A percentile compares a stretch with the other conserved stretches of the same genome.
Evolutionary conservation across 2,329 filamentous ascomycete species (phyloP).

Genomic region (Fusarium buharicum): DNA sequence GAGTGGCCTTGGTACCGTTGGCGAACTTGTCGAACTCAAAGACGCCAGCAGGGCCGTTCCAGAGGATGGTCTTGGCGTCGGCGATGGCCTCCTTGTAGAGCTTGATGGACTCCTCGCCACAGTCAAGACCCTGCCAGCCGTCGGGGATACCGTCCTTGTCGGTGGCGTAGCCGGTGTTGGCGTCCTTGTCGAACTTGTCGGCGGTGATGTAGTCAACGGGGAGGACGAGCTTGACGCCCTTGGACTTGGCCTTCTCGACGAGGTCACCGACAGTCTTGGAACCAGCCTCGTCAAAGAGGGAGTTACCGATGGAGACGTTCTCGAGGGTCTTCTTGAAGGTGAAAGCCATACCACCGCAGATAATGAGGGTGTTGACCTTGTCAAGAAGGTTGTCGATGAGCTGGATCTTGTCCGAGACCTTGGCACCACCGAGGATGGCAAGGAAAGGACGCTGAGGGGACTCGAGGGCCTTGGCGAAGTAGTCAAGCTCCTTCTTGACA

Average conservation of each 20-base stretch:
- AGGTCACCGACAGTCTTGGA: slow-evolving; percentile 89
- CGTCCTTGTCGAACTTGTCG: slow-evolving; percentile 92
- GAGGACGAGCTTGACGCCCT: slow-evolving; percentile 94
- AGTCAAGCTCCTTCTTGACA: slow-evolving; percentile 99
- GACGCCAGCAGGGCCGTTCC: slow-evolving; percentile 97
- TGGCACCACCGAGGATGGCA: slow-evolving; percentile 96
- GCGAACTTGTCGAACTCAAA: slow-evolving; percentile 98
- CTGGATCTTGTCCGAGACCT: slow-evolving; percentile 99
- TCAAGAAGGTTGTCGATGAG: slow-evolving; percentile 98
- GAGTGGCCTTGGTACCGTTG: slow-evolving; percentile 88
- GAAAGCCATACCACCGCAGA: slow-evolving; percentile 98
- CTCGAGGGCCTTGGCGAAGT: slow-evolving; percentile 98
- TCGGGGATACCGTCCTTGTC: slow-evolving; percentile 92
- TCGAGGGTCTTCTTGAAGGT: slow-evolving; percentile 99
- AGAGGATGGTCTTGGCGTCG: slow-evolving; percentile 94
- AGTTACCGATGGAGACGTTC: slow-evolving; percentile 87
- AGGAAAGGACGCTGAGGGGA: slow-evolving; percentile 94
- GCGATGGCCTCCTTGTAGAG: slow-evolving; percentile 88
- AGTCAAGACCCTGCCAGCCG: slow-evolving; percentile 98
- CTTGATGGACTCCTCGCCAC: slow-evolving; percentile 86
- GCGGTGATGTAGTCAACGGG: slow-evolving; percentile 96
- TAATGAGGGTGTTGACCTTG: slow-evolving; percentile 96
- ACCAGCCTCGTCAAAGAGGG: slow-evolving; percentile 92
- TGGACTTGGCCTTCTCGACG: slow-evolving; percentile 94
- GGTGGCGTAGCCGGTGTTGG: slow-evolving; percentile 81